Evolutionary conservation across 768 basidiomycete genomes (phyloP).

Genomic region (Mycena vulgaris): DNA sequence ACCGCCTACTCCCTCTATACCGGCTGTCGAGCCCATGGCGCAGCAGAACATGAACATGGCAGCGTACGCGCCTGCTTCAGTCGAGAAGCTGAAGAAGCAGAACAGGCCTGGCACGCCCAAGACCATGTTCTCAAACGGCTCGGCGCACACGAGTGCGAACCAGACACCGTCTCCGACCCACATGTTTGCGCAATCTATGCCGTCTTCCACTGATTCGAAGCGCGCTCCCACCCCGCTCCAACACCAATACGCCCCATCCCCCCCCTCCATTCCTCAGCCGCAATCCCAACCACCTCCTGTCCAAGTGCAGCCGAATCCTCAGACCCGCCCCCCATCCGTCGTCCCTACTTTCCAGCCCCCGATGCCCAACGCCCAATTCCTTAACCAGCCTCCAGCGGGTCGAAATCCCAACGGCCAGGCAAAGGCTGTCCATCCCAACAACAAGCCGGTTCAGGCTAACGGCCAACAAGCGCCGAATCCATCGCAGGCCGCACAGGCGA

Average conservation of each 20-base stretch:
- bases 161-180: constrained; percentile 42
- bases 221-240: constrained; percentile 38
- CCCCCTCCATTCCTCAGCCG: constrained; percentile 46
- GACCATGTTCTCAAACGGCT: constrained; percentile 24
- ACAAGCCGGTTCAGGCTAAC: neutral
- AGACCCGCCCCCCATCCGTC: constrained; percentile 39
- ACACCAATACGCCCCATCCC: constrained; percentile 42
- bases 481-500: constrained; percentile 10
- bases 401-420: constrained; percentile 33
- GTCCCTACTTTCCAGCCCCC: constrained; percentile 41
- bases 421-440: constrained; percentile 22
- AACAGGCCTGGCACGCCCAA: constrained; percentile 40
- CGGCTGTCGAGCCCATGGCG: constrained; percentile 8
- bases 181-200: constrained; percentile 31
- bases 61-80: constrained; percentile 19
- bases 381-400: constrained; percentile 38
- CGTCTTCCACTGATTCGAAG: constrained; percentile 30
- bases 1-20: constrained; percentile 28
- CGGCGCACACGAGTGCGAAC: constrained; percentile 36
- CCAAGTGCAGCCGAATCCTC: constrained; percentile 37
- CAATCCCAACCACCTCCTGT: constrained; percentile 43
- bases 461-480: constrained; percentile 8
- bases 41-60: constrained; percentile 13
- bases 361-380: constrained; percentile 41
- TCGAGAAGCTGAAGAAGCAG: constrained; percentile 46